phyloP scores from a whole-genome alignment of 2,329 filamentous ascomycete genomes.

The Talaromyces sp. region DNA sequence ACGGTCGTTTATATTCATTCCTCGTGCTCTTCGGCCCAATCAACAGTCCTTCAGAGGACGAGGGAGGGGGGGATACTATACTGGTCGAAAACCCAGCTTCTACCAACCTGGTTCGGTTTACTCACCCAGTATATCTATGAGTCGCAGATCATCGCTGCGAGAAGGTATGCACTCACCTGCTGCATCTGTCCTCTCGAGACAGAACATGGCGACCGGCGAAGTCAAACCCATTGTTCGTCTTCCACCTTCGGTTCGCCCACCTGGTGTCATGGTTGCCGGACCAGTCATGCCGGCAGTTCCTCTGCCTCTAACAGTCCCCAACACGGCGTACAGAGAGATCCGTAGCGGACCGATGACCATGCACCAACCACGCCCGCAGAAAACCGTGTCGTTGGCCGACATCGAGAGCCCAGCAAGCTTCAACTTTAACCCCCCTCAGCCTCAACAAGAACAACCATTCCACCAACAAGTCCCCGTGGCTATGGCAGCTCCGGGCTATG shows the following conservation, averaged over 20 bases:
- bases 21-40: constrained; percentile 86
- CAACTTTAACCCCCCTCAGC: constrained; percentile 57
- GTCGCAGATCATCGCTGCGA: constrained; percentile 76
- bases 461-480: constrained; percentile 89
- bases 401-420: constrained; percentile 77
- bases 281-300: constrained; percentile 18
- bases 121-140: constrained; percentile 82
- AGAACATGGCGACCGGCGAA: constrained; percentile 58
- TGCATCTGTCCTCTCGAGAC: constrained; percentile 70
- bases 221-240: constrained; percentile 75
- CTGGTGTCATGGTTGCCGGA: constrained; percentile 22
- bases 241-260: constrained; percentile 58
- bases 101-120: constrained; percentile 73
- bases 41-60: constrained; percentile 72
- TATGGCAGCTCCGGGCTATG: constrained; percentile 57
- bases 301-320: constrained; percentile 50
- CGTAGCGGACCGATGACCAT: constrained; percentile 66
- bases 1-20: constrained; percentile 97
- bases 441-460: constrained; percentile 78
- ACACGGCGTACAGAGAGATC: constrained; percentile 58
- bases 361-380: constrained; percentile 93
- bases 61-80: constrained; percentile 67
- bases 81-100: constrained; percentile 64
- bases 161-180: constrained; percentile 78
- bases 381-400: constrained; percentile 85